phyloP scores from a whole-genome alignment of 306 rosid genomes.

The Corylus avellana region DNA sequence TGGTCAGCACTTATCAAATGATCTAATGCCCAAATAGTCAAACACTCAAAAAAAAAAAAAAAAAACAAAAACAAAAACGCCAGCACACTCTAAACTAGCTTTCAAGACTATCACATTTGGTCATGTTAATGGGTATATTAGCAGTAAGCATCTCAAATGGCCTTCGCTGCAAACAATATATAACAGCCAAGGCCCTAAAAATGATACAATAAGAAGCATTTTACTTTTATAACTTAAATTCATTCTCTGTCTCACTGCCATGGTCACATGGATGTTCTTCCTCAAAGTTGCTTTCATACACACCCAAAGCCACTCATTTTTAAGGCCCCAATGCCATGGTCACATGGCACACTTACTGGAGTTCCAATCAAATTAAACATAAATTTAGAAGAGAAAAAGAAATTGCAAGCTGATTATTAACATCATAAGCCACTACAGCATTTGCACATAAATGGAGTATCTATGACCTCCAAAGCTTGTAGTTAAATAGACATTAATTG shows the following conservation, averaged over 20 bases:
- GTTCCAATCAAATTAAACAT: neutral
- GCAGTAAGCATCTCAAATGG: neutral
- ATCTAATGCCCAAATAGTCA: too few species aligned
- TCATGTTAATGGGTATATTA: neutral
- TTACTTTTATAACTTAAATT: neutral
- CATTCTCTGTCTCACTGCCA: neutral
- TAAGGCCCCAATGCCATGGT: neutral
- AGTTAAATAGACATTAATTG: neutral
- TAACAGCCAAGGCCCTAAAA: neutral
- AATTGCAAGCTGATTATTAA: neutral
- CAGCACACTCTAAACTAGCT: neutral
- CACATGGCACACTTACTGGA: neutral
- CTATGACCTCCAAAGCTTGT: neutral
- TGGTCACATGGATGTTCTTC: neutral
- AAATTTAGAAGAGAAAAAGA: neutral
- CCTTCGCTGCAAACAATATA: neutral
- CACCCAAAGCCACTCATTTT: neutral
- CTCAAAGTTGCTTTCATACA: neutral
- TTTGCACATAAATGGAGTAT: constrained; percentile 4
- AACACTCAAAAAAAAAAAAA: too few species aligned
- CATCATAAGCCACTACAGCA: constrained; percentile 4
- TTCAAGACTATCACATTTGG: neutral
- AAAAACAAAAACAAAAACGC: too few species aligned
- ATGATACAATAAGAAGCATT: neutral
- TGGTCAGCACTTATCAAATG: too few species aligned